A percentile compares a stretch with the other conserved stretches of the same genome.
These are phyloP conservation scores for Fennellomyces sp. DNA, from an alignment of 371 early-diverging fungal species.

Conservation along the genomic window DNA sequence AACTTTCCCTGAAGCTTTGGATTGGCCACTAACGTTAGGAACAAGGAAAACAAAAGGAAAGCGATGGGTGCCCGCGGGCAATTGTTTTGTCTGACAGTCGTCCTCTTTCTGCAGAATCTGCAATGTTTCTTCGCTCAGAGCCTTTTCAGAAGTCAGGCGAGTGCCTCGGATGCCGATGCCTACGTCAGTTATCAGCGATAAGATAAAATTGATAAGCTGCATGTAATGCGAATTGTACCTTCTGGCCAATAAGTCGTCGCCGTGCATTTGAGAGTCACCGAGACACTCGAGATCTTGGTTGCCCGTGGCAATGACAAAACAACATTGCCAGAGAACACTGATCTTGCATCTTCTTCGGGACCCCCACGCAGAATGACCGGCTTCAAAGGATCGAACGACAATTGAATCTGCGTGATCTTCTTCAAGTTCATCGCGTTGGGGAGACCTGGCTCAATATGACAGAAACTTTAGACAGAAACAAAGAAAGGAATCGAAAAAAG, in stretches of 20 bases:
- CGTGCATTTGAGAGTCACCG: constrained; percentile 37
- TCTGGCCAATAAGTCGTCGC: constrained; percentile 54
- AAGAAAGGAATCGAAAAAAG: background rate
- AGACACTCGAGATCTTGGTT: constrained; percentile 35
- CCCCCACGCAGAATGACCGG: constrained; percentile 47
- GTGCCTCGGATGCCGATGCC: constrained; percentile 49
- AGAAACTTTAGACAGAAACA: background rate
- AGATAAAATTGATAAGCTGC: background rate
- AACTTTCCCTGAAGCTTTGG: too few relatives aligned
- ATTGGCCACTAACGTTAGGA: constrained; percentile 35
- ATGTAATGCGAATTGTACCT: constrained; percentile 24
- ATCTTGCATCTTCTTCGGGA: constrained; percentile 34
- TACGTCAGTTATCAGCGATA: constrained; percentile 7
- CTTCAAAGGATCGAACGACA: constrained; percentile 50
- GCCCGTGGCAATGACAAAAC: constrained; percentile 35
- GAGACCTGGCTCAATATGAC: background rate
- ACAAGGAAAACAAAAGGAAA: constrained; percentile 46
- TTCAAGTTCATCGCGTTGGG: constrained; percentile 14
- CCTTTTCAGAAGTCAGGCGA: constrained; percentile 35
- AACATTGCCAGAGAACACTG: constrained; percentile 42
- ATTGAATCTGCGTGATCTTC: constrained; percentile 30
- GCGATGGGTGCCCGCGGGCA: constrained; percentile 38
- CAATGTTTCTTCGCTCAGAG: constrained; percentile 30
- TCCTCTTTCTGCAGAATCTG: constrained; percentile 24
- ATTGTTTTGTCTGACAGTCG: constrained; percentile 18